Percentiles rank a stretch among this genome's conserved stretches.
These are phyloP conservation scores for Fusarium piperis DNA, from an alignment of 2,329 filamentous ascomycete genomes.

Conservation along the genomic window DNA sequence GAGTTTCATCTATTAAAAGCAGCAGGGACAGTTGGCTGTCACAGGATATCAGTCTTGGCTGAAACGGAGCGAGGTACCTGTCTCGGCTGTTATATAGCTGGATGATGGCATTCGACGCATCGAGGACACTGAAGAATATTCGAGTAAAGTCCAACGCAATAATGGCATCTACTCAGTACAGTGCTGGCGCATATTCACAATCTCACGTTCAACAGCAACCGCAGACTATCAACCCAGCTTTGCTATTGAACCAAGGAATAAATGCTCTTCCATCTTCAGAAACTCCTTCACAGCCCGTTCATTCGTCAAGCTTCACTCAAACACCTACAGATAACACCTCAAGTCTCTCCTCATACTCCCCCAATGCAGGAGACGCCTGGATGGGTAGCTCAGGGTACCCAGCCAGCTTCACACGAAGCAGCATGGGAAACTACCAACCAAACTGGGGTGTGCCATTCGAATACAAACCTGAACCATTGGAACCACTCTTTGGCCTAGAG, in stretches of 20 bases:
- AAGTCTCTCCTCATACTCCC: not conserved
- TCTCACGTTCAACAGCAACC: not conserved
- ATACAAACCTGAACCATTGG: slow-evolving; percentile 27
- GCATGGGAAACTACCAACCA: slow-evolving; percentile 10
- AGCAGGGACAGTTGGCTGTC: not conserved
- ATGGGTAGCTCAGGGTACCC: slow-evolving; percentile 36
- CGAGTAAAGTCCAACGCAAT: not conserved
- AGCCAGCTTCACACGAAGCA: slow-evolving; percentile 9
- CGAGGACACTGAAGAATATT: not conserved
- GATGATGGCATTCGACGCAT: not conserved
- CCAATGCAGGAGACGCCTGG: not conserved
- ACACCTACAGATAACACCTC: not conserved
- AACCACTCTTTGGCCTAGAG: slow-evolving; percentile 25
- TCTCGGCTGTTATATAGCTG: not conserved
- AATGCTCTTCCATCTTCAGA: not conserved
- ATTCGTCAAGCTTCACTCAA: rapidly evolving
- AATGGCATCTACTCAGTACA: not conserved
- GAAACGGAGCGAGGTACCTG: not conserved
- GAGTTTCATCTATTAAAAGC: slow-evolving; percentile 14
- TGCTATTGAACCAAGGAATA: not conserved
- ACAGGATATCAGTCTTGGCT: not conserved
- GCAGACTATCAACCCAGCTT: slow-evolving; percentile 18
- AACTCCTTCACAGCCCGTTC: not conserved
- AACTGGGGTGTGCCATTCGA: not conserved
- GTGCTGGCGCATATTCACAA: not conserved